Base-by-base conservation (phyloP, 768 basidiomycete genomes). In the Lactarius sp. region DNA sequence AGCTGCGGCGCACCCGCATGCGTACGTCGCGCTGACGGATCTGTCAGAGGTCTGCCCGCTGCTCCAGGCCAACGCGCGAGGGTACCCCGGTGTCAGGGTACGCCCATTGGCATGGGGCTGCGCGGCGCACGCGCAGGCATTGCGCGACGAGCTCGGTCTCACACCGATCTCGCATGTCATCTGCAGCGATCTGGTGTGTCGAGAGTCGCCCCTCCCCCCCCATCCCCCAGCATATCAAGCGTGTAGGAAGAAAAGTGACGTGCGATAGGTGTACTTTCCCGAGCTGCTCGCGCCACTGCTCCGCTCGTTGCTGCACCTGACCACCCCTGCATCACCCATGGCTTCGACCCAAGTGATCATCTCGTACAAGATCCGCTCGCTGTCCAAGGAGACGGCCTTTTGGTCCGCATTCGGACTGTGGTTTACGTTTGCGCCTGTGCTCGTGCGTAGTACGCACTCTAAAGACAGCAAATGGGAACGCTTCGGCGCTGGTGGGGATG, bases 381-480 rank as follows among this genome's bases (percentile, higher is more conserved):
- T 90, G 36, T 63, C 80, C 0, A 90, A 88, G 68, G 92, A 93
- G 71, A 77, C 82, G 0, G 77, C 83, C 0, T 94, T 93, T 73
- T 93, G 91, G 90, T 77, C 79, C 4, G 85, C 86, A 2, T 90
- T 94, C 66, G 91, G 91, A 20, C 73, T 88, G 20, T 92, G 88
- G 88, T 92, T 90, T 73, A 69, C 77, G 22, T 91, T 84, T 64
- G 70, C 73, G 49, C 87, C 85, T 4, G 82, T 87, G 5, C 74
- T 86, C 16, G 69, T 41, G 68, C 73, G 52, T 54, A 60, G 53
- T 54, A 60, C 49, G 44, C 51, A 53, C 27, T 47, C 18, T 8
- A 20, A 53, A 9, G 70, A 70, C 69, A n/a, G 37, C 9, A 60
- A 65, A 20, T 75, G 72, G 66, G 66, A 66, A 8, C 68, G 71